These are phyloP conservation scores for Narthecium ossifragum DNA, from an alignment of 106 monocot genomes.

Conservation along the genomic window DNA sequence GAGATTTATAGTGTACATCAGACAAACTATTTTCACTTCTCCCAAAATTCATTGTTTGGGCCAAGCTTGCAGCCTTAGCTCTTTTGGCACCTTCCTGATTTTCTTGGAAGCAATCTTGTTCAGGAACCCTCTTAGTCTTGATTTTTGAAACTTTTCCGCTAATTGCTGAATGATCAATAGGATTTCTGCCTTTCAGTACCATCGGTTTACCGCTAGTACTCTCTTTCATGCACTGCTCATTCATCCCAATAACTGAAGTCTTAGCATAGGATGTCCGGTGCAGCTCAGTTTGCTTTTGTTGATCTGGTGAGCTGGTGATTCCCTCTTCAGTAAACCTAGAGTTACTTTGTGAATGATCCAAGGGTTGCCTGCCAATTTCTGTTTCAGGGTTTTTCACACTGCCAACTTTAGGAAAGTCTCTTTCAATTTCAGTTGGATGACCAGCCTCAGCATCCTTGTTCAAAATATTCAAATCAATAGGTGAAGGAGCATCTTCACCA, in stretches of 20 bases:
- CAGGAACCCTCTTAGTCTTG: slow-evolving; percentile 31
- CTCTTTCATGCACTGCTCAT: slow-evolving; percentile 5
- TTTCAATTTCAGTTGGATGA: slow-evolving; percentile 17
- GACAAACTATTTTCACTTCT: slow-evolving; percentile 18
- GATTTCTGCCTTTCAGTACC: slow-evolving; percentile 6
- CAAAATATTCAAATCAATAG: slow-evolving; percentile 32
- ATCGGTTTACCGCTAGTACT: slow-evolving; percentile 15
- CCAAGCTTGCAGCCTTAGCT: slow-evolving; percentile 24
- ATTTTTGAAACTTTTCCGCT: slow-evolving; percentile 24
- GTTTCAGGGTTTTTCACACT: slow-evolving; percentile 16
- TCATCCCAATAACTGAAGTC: slow-evolving; percentile 5
- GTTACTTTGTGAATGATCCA: background rate
- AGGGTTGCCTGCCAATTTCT: background rate
- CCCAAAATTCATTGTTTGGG: slow-evolving; percentile 14
- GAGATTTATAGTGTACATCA: slow-evolving; percentile 7
- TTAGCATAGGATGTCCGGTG: slow-evolving; percentile 3
- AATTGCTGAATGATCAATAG: slow-evolving; percentile 11
- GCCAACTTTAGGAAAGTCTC: slow-evolving; percentile 5
- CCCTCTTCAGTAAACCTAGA: slow-evolving; percentile 13
- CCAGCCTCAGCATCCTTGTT: slow-evolving; percentile 14
- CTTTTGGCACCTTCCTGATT: slow-evolving; percentile 36
- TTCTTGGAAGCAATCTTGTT: slow-evolving; percentile 21
- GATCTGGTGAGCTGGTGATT: slow-evolving; percentile 8
- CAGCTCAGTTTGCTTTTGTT: slow-evolving; percentile 9
- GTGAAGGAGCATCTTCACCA: slow-evolving; percentile 14